Evolutionary conservation across 2,329 filamentous ascomycete genomes (phyloP).

Genomic region (Exophiala oligosperma): DNA sequence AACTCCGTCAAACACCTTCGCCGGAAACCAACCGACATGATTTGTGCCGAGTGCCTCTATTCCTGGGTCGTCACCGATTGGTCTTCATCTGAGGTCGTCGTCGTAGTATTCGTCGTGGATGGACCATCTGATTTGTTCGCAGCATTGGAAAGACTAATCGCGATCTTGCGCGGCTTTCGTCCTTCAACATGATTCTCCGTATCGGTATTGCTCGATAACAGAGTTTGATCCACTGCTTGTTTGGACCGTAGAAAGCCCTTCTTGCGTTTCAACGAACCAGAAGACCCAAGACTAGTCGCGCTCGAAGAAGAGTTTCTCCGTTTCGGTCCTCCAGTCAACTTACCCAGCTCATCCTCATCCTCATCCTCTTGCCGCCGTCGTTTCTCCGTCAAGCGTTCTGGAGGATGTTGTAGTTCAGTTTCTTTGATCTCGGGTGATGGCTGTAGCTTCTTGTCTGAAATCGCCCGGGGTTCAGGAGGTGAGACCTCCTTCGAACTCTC

Average conservation of each 20-base stretch:
- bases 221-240: slow-evolving; percentile 17
- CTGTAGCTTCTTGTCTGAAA: slow-evolving; percentile 30
- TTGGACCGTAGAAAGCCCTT: slow-evolving; percentile 28
- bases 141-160: slow-evolving; percentile 26
- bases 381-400: slow-evolving; percentile 83
- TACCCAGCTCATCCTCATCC: slow-evolving; percentile 87
- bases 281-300: slow-evolving; percentile 29
- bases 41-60: slow-evolving; percentile 4
- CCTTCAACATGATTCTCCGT: slow-evolving; percentile 21
- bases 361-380: slow-evolving; percentile 76
- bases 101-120: slow-evolving; percentile 3
- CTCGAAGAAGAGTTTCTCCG: slow-evolving; percentile 44
- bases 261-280: slow-evolving; percentile 24
- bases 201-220: slow-evolving; percentile 15
- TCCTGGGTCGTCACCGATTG: slow-evolving; percentile 2
- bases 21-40: slow-evolving; percentile 13
- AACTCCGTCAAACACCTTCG: slow-evolving; percentile 23
- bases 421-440: slow-evolving; percentile 34
- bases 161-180: slow-evolving; percentile 27
- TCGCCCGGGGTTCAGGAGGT: slow-evolving; percentile 27
- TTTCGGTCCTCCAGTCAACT: slow-evolving; percentile 61
- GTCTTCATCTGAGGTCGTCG: no score
- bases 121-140: slow-evolving; percentile 20
- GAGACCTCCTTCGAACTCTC: slow-evolving; percentile 31
- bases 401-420: slow-evolving; percentile 49